These are phyloP conservation scores for Litsea cubeba DNA, from an alignment of 164 flowering plant genomes.

Conservation along the genomic window DNA sequence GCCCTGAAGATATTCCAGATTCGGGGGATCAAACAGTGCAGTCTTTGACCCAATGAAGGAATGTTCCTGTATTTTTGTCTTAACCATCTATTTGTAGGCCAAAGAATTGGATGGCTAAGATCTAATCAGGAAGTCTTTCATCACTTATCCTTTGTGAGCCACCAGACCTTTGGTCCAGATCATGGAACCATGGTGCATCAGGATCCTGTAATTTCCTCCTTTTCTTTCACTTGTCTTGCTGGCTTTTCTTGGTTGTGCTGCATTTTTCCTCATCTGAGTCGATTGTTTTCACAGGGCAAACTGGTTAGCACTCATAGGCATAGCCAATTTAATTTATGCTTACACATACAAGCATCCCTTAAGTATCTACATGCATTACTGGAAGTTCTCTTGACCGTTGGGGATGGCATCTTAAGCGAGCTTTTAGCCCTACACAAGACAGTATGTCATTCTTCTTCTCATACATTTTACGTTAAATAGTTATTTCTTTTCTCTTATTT, in stretches of 20 bases:
- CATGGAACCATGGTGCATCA: not conserved
- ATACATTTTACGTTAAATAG: not conserved
- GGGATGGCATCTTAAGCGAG: constrained; percentile 61
- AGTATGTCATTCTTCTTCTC: constrained; percentile 35
- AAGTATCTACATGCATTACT: constrained; percentile 31
- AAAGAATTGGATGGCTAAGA: not conserved
- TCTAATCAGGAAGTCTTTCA: not conserved
- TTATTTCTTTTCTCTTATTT: not conserved
- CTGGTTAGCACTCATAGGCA: constrained; percentile 29
- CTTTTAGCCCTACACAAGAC: constrained; percentile 50
- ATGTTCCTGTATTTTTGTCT: constrained; percentile 15
- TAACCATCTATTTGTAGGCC: constrained; percentile 4
- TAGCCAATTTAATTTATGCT: constrained; percentile 15
- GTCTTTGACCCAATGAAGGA: too few species aligned
- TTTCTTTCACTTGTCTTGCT: not conserved
- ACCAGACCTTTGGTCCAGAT: not conserved
- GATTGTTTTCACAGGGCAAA: constrained; percentile 38
- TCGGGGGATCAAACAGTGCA: too few species aligned
- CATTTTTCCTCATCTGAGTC: constrained; percentile 2
- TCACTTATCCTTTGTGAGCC: not conserved
- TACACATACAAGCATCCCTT: constrained; percentile 25
- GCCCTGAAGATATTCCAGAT: too few species aligned
- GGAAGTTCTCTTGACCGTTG: constrained; percentile 38
- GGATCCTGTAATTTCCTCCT: not conserved
- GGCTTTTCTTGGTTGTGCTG: not conserved